A percentile compares a stretch with the other conserved stretches of the same genome.
These are phyloP conservation scores for Uronychia setigera DNA, from an alignment of 73 alveolate species.

Conservation along the genomic window DNA sequence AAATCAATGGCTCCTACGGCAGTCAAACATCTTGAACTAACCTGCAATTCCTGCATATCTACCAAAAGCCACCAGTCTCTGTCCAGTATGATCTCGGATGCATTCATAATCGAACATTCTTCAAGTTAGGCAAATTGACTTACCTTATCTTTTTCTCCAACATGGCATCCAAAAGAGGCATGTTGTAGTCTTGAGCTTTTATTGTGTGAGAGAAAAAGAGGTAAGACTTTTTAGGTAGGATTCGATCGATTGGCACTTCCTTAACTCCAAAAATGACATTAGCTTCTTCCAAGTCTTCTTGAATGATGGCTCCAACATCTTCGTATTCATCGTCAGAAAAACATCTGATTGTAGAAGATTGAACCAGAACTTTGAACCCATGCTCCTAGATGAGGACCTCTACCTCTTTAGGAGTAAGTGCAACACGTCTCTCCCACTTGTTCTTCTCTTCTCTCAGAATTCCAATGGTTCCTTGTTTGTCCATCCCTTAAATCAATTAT, in stretches of 20 bases:
- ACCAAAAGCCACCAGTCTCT: slow-evolving; percentile 83
- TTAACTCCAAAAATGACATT: slow-evolving; percentile 83
- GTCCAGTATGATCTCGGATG: slow-evolving; percentile 63
- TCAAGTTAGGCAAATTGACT: neutral
- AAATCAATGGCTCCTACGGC: slow-evolving; percentile 58
- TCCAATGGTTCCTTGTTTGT: too few species aligned
- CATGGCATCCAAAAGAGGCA: slow-evolving; percentile 82
- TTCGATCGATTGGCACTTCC: slow-evolving; percentile 72
- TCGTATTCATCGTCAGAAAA: slow-evolving; percentile 76
- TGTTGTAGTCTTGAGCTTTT: slow-evolving; percentile 84
- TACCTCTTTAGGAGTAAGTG: slow-evolving; percentile 84
- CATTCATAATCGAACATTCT: slow-evolving; percentile 84
- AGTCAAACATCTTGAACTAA: neutral
- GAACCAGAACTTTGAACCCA: slow-evolving; percentile 71
- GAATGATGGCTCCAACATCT: slow-evolving; percentile 81
- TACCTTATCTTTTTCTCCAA: slow-evolving; percentile 71
- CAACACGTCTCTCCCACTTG: slow-evolving; percentile 90
- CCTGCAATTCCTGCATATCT: slow-evolving; percentile 92
- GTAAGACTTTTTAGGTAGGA: slow-evolving; percentile 72
- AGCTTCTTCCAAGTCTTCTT: slow-evolving; percentile 77
- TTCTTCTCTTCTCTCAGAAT: too few species aligned
- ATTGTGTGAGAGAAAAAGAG: slow-evolving; percentile 86
- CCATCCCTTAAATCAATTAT: too few species aligned
- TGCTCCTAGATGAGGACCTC: slow-evolving; percentile 49
- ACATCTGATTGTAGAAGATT: slow-evolving; percentile 82